These are phyloP conservation scores for Phytophthora aleatoria DNA, from an alignment of 352 stramenopile genomes.

Conservation along the genomic window DNA sequence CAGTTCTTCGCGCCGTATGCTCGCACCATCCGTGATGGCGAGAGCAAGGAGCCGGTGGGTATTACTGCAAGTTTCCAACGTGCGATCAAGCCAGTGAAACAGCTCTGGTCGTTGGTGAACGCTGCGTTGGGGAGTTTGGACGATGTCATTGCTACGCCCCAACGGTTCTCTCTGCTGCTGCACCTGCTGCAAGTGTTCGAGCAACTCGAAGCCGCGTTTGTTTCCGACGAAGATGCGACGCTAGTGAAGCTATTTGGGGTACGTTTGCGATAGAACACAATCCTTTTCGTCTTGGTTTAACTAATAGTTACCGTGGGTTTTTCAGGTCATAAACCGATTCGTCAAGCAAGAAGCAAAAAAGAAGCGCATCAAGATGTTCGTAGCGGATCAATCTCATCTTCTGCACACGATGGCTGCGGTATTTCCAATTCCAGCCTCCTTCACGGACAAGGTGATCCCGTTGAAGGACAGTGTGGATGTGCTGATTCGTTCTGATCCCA, in stretches of 20 bases:
- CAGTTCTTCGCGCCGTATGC: slow-evolving; percentile 63
- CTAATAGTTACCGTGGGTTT: neutral
- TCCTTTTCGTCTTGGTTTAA: neutral
- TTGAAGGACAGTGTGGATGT: slow-evolving; percentile 63
- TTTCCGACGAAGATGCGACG: slow-evolving; percentile 37
- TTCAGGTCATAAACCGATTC: slow-evolving; percentile 49
- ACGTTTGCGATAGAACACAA: slow-evolving; percentile 2
- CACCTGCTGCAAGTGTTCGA: slow-evolving; percentile 71
- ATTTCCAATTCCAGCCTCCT: slow-evolving; percentile 44
- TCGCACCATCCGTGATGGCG: slow-evolving; percentile 28
- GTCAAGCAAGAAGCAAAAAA: slow-evolving; percentile 56
- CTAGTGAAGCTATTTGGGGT: slow-evolving; percentile 49
- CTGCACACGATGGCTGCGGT: slow-evolving; percentile 49
- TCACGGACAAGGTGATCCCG: slow-evolving; percentile 41
- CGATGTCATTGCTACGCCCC: slow-evolving; percentile 52
- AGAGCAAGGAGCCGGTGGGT: slow-evolving; percentile 6
- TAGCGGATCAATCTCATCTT: slow-evolving; percentile 50
- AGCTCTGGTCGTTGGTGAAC: slow-evolving; percentile 55
- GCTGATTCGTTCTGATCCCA: slow-evolving; percentile 69
- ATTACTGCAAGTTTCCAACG: slow-evolving; percentile 41
- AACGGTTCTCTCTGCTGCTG: slow-evolving; percentile 71
- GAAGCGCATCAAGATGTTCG: slow-evolving; percentile 47
- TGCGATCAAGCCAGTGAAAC: slow-evolving; percentile 44
- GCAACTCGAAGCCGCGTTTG: slow-evolving; percentile 50
- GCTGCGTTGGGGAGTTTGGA: slow-evolving; percentile 49